Evolutionary conservation across 2,329 filamentous ascomycete genomes (phyloP), one percentile per base, ranked within the genome.

Genomic region (Tolypocladium nubicola): DNA sequence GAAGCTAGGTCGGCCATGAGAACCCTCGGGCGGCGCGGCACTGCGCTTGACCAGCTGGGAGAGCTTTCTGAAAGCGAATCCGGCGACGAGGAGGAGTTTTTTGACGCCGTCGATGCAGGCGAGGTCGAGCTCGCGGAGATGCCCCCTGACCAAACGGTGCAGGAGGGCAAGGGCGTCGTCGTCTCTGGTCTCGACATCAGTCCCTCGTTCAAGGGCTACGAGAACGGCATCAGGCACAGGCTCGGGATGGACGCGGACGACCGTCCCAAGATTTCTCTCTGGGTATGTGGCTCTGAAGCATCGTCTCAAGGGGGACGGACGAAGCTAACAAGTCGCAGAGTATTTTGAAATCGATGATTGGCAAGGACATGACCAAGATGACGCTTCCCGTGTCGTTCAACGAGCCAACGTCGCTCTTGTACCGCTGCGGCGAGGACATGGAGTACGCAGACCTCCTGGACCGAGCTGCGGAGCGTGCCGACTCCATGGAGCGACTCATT

Each of bases 341-440:
- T 63, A 97, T 99, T 64, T 77, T 99, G 61, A 99, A 97, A 76
- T 97, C 93, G 26, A 97, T 99, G 94, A 96, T 99, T 73, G 94
- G 94, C 61, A 97, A 99, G 71, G 94, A 99, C 69, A 97, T 99
- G 94, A 97, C 94, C 41, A 97, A 95, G 77, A 99, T 99, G 93
- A 97, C 94, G 0, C 77, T 99, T 23, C 94, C 94, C 0, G 94
- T 99, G 2, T 96, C 94, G 0, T 97, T 99, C 78, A 99, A 99
- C 73, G 94, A 99, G 72, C 94, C 94, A 0, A 99, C 94, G 0
- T 97, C 94, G 7, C 78, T 99, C 14, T 81, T 99, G 10, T 94
- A 97, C 72, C 89, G 94, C 69, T 93, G 95, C 49, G 90, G 90
- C 6, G 94, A 99, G 74, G 94, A 99, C 68, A 93, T 99, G 89